A percentile compares a stretch with the other conserved stretches of the same genome.
These are phyloP conservation scores for Teratosphaeria gauchensis DNA, from an alignment of 2,329 filamentous ascomycete genomes.

Conservation along the genomic window DNA sequence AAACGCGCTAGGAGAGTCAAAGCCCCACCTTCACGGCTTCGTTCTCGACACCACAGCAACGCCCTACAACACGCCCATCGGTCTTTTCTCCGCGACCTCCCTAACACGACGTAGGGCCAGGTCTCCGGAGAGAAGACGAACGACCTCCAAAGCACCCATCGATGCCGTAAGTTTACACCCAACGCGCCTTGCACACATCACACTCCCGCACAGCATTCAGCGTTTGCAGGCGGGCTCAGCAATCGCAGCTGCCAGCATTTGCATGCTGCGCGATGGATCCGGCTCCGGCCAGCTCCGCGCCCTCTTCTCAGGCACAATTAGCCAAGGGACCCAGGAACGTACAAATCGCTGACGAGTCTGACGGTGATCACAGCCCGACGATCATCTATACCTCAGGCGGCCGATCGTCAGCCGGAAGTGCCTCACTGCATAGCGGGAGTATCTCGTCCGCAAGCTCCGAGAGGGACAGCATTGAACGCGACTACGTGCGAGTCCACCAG, in stretches of 20 bases:
- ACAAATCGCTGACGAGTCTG: conserved; percentile 14
- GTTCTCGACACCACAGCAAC: not conserved
- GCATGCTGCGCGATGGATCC: not conserved
- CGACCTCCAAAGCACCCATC: not conserved
- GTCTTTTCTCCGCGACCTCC: not conserved
- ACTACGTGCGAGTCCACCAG: conserved; percentile 7
- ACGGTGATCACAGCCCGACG: conserved; percentile 9
- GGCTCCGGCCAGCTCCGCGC: not conserved
- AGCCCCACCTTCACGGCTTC: not conserved
- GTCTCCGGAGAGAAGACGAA: not conserved
- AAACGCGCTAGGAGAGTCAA: not conserved
- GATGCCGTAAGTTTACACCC: not conserved
- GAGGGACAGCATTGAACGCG: conserved; percentile 15
- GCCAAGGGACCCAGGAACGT: not conserved
- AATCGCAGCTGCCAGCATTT: not conserved
- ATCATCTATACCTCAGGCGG: conserved; percentile 10
- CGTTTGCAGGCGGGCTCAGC: not conserved
- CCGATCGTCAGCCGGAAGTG: conserved; percentile 21
- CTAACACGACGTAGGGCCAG: not conserved
- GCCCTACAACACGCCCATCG: not conserved
- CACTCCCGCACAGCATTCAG: not conserved
- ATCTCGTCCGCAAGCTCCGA: conserved; percentile 19
- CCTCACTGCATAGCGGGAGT: conserved; percentile 12
- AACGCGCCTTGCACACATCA: not conserved
- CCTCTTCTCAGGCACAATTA: not conserved